Evolutionary conservation across 768 basidiomycete species (phyloP), one percentile per base, ranked within the genome.

Genomic region (Russula lepida): DNA sequence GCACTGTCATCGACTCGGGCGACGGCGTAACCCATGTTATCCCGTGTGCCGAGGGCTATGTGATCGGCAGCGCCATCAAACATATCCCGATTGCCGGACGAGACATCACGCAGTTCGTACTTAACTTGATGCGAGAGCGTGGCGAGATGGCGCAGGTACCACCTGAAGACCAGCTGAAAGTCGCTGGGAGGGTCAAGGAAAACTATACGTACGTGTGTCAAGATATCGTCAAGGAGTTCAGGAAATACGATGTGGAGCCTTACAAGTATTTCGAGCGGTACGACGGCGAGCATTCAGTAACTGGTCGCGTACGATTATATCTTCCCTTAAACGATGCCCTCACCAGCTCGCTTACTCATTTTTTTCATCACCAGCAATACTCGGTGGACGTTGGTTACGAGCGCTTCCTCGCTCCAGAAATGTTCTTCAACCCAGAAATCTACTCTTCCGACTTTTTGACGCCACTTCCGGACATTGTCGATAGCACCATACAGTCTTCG

Each of bases 11-110:
- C 71, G 97, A 98, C 74, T 98, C 95, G 35, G 97, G 97, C 60
- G 97, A 99, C 71, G 97, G 97, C 78, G 97, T 99, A 44, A 98
- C 97, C 4, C 97, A 98, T 75, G 95, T 98, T 61, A 98, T 98
- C 70, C 88, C 89, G 57, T 86, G 83, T 58, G 95, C 95, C 27
- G 97, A 98, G 70, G 97, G 97, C 48, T 99, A 98, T 72, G 97
- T 99, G 67, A 98, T 99, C 69, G 97, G 97, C 25, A 95, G 92
- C 68, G 91, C 95, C 1, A 98, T 99, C 81, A 98, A 98, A 74
- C 93, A 98, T 71, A 94, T 99, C 70, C 97, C 97, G 53, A 95
- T 98, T 69, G 97, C 95, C 33, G 97, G 97, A 13, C 89, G 95
- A 65, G 95, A 98, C 72, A 97, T 99, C 74, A 84, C 93, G 11